Evolutionary conservation across 2,329 filamentous ascomycete genomes (phyloP), one percentile per base, ranked within the genome.

Genomic region (Cadophora sp.): DNA sequence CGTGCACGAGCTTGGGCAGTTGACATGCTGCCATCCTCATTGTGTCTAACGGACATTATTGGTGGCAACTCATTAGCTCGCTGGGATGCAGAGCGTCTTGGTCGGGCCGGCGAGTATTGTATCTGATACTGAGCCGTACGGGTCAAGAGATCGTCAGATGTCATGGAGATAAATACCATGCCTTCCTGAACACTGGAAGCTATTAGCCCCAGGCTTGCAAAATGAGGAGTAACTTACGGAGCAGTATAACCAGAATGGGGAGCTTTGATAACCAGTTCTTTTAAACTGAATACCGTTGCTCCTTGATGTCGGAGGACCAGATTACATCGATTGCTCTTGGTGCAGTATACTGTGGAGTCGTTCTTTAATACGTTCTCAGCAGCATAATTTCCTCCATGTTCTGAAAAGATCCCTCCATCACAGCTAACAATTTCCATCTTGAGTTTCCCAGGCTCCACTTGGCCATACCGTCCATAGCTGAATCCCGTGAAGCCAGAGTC

Each of bases 101-200:
- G 51, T 61, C 67, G 69, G 2, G 75, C 59, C 16, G 76, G 74
- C 11, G 76, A 76, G 50, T 91, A 93, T 73, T 91, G 87, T 29
- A 95, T 90, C 72, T 92, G 88, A 77, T 95, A 95, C 69, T 89
- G 86, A 7, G 91, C 86, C 12, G 93, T 96, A 67, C 90, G 86
- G 24, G 84, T 86, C 53, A 96, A 81, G 1, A 96, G 82, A 69
- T 96, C 90, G 73, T 97, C 89, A 46, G 90, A 87, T 50, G 89
- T 87, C 94, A 97, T 97, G 56, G 92, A 88, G 31, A 98, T 86
- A 76, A 97, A 97, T 0, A 98, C 87, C 86, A 97, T 91, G 55
- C 96, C 95, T 84, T 97, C 92, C 79, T 95, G 91, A 64, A 97
- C 90, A 64, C 92, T 95, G 26, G 1, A 50, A 34, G 77, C 66